phyloP scores from a whole-genome alignment of 2,329 filamentous ascomycete genomes.

The Ceratocystis cacaofunesta region DNA sequence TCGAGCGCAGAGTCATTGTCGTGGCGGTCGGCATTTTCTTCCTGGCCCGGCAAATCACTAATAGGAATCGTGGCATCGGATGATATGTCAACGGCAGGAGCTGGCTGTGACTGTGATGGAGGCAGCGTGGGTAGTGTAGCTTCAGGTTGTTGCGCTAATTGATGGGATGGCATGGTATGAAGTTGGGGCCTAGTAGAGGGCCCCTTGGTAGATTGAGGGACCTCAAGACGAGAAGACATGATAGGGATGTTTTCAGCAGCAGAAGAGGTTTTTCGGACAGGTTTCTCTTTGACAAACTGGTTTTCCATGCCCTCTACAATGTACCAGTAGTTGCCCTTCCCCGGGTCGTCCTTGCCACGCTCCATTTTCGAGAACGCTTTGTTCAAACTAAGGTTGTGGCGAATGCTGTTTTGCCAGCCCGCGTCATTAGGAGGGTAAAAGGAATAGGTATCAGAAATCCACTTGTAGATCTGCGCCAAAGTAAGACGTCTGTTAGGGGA shows the following conservation, averaged over 20 bases:
- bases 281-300: conserved; percentile 80
- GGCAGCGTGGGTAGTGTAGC: conserved; percentile 27
- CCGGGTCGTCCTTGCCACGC: conserved; percentile 88
- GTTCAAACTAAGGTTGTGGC: conserved; percentile 92
- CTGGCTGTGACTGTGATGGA: conserved; percentile 25
- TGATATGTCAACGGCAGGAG: conserved; percentile 43
- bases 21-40: conserved; percentile 30
- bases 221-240: conserved; percentile 41
- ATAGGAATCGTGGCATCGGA: conserved; percentile 66
- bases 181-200: conserved; percentile 29
- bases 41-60: conserved; percentile 48
- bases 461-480: conserved; percentile 92
- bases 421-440: conserved; percentile 76
- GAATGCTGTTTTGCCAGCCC: conserved; percentile 98
- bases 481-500: conserved; percentile 73
- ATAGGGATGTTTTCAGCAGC: conserved; percentile 43
- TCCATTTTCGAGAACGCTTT: conserved; percentile 95
- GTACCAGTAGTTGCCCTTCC: conserved; percentile 95
- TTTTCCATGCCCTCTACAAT: conserved; percentile 82
- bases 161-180: conserved; percentile 7
- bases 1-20: conserved; percentile 27
- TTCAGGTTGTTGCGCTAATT: conserved; percentile 1
- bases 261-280: conserved; percentile 41
- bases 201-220: background rate
- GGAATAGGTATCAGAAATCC: conserved; percentile 89